Conservation (phyloP, 257 asterid species). For the Solanum piurae region DNA sequence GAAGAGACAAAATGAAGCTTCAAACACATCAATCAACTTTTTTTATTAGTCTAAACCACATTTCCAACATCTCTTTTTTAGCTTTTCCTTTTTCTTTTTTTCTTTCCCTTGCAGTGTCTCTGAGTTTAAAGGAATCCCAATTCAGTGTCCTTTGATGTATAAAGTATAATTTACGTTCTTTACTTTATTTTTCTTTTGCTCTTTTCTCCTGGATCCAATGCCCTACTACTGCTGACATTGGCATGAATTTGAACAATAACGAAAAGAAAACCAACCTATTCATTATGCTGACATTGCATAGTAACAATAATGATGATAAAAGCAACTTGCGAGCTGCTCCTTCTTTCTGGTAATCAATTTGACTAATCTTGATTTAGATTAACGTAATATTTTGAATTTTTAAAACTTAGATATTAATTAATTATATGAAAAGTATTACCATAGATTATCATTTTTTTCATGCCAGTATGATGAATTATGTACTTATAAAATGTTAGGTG, state of each 20-base stretch:
- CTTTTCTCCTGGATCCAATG: conserved; percentile 7
- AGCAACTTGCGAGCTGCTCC: background rate
- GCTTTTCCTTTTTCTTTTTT: background rate
- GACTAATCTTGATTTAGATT: background rate
- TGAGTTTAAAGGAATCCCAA: background rate
- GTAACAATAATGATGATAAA: background rate
- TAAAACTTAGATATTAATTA: background rate
- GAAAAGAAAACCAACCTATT: background rate
- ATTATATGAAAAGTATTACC: background rate
- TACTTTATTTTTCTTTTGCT: background rate
- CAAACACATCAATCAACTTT: background rate
- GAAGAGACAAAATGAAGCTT: background rate
- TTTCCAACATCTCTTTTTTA: background rate
- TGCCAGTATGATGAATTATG: background rate
- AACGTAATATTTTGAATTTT: background rate
- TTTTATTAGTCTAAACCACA: background rate
- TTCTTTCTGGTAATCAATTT: background rate
- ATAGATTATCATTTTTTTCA: background rate
- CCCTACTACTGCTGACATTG: conserved; percentile 1
- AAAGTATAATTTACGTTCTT: background rate
- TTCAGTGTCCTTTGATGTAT: background rate
- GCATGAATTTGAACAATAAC: background rate
- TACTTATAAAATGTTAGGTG: background rate
- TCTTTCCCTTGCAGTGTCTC: background rate
- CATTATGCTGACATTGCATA: background rate